Percentiles rank a stretch among this genome's conserved stretches.
Conservation (phyloP, 129 eudicot species). For the sunflower (Helianthus annuus) region DNA sequence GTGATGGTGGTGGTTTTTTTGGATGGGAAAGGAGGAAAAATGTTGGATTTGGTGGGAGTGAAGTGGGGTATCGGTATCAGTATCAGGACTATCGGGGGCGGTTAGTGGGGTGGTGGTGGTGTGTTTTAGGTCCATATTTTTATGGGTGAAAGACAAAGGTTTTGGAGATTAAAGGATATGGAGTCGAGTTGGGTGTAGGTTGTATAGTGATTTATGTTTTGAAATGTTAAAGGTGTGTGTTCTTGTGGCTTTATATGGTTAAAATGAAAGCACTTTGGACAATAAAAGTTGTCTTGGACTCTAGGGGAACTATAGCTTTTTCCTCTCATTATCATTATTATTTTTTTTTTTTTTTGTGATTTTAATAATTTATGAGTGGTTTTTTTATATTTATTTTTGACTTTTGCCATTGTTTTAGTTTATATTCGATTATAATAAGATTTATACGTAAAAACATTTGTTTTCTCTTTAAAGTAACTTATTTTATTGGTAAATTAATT, state of each 20-base stretch:
- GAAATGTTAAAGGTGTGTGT: constrained; percentile 22
- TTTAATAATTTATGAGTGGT: too few species aligned
- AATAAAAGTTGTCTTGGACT: constrained; percentile 5
- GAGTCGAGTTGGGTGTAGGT: not conserved
- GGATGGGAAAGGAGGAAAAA: constrained; percentile 39
- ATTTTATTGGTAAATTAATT: too few species aligned
- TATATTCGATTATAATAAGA: too few species aligned
- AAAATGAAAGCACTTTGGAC: constrained; percentile 33
- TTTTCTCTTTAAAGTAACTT: too few species aligned
- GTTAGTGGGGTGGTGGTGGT: constrained; percentile 32
- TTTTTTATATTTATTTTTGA: too few species aligned
- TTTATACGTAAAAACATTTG: too few species aligned
- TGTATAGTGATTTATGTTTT: constrained; percentile 29
- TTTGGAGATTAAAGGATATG: not conserved
- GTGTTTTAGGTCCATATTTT: constrained; percentile 46
- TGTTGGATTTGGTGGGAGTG: constrained; percentile 39
- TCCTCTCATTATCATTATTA: not conserved
- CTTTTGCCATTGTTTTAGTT: too few species aligned
- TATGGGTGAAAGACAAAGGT: not conserved
- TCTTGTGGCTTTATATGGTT: constrained; percentile 28
- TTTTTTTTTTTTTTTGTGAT: too few species aligned
- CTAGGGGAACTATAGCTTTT: constrained; percentile 7
- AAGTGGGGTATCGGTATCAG: constrained; percentile 53
- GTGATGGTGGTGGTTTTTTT: constrained; percentile 35
- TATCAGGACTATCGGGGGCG: constrained; percentile 13